Evolutionary conservation across 257 asterid species (phyloP).

Genomic region (Solanum pimpinellifolium): DNA sequence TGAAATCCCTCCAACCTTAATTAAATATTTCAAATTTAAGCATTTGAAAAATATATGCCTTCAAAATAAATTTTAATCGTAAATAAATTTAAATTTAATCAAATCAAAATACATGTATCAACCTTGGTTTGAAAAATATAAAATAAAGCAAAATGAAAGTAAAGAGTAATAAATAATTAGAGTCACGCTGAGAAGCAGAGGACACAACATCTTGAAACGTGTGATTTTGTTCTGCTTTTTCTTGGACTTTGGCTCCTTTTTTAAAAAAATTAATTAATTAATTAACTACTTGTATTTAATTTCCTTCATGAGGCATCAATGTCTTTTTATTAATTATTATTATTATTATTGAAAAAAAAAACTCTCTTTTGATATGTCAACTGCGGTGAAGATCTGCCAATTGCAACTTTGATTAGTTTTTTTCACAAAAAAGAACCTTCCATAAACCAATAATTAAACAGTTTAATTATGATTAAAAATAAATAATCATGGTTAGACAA

Average conservation of each 20-base stretch:
- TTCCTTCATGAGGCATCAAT: background rate
- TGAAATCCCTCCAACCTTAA: too few species aligned
- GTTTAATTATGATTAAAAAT: too few species aligned
- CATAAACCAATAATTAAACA: background rate
- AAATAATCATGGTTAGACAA: background rate
- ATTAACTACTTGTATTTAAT: background rate
- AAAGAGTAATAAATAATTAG: background rate
- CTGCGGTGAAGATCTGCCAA: background rate
- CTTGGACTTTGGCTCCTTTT: constrained; percentile 4
- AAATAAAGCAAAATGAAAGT: background rate
- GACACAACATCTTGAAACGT: constrained; percentile 11
- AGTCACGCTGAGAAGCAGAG: background rate
- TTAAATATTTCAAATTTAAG: too few species aligned
- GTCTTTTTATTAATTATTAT: background rate
- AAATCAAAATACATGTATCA: background rate
- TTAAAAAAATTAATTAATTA: background rate
- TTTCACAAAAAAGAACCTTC: background rate
- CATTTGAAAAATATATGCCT: background rate
- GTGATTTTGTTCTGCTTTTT: constrained; percentile 6
- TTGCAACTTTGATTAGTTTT: background rate
- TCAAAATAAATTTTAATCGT: accelerated
- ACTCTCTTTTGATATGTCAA: background rate
- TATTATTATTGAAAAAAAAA: background rate
- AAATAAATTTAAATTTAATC: background rate
- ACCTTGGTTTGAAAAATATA: background rate